Base-by-base conservation (phyloP, 495 filamentous ascomycete species). In the Aspergillus funiculosus region DNA sequence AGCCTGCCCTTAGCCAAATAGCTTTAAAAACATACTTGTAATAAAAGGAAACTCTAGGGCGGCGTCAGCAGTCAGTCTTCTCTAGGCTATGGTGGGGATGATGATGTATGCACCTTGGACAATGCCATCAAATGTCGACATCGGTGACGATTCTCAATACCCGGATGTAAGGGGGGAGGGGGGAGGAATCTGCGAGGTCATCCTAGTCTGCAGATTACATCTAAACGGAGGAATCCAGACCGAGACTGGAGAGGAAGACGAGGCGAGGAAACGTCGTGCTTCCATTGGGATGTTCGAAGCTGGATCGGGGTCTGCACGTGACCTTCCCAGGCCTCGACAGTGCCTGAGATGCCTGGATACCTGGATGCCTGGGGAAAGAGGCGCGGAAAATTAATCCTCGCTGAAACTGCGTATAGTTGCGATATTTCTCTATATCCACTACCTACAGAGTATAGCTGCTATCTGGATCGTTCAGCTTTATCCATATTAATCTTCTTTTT, bases 81-180 rank as follows among this genome's bases (percentile, higher is more conserved):
- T 13, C 6, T 17, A n/a, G 46, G 35, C 26, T 42, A 35, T n/a
- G 38, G 21, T 37, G 36, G 35, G 31, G 22, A 50, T 21, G 26
- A 18, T 11, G 43, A 38, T 62, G 17, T 25, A 8, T 15, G 10
- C 57, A 78, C 79, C 80, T 51, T 66, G 58, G 18, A 90, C 65
- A 27, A 86, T 59, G 18, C 87, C 87, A 50, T 85, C 76, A 67
- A 92, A 92, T 19, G 87, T 90, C 31, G 87, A 92, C 86, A 89
- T 87, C 7, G 28, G 46, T 20, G 40, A n/a, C n/a, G n/a, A 42
- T 39, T 13, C 10, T 25, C 11, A 34, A 38, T 19, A 25, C 31
- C 25, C 6, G 5, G 6, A 6, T 39, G 17, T 13, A n/a, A 37
- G 0, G 11, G 17, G 7, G 20, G 8, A 14, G 2, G 18, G 9